Evolutionary conservation across 2,329 filamentous ascomycete genomes (phyloP).

Genomic region (Pseudogymnoascus sp.): DNA sequence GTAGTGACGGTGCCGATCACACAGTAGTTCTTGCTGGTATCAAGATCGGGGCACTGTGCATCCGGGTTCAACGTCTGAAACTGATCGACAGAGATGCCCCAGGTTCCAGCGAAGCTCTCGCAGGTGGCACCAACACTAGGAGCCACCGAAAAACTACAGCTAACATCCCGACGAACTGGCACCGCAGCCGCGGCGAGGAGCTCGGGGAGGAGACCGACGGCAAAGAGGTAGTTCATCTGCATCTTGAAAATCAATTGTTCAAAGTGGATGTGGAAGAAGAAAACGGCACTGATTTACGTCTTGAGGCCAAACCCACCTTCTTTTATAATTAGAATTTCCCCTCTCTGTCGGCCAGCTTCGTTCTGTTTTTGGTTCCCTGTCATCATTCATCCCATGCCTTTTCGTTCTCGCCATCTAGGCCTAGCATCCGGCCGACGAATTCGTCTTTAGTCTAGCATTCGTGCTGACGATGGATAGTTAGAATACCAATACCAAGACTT

Average conservation of each 20-base stretch:
- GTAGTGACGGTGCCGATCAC: slow-evolving; percentile 19
- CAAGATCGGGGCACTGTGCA: slow-evolving; percentile 21
- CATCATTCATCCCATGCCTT: too few relatives aligned
- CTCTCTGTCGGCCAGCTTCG: too few relatives aligned
- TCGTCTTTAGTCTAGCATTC: too few relatives aligned
- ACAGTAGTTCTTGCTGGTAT: slow-evolving; percentile 18
- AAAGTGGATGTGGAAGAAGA: background rate
- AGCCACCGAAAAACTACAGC: slow-evolving; percentile 15
- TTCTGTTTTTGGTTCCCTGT: too few relatives aligned
- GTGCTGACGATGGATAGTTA: too few relatives aligned
- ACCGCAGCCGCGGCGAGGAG: slow-evolving; percentile 12
- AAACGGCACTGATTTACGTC: too few relatives aligned
- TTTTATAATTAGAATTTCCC: too few relatives aligned
- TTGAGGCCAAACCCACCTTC: background rate
- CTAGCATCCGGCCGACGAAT: too few relatives aligned
- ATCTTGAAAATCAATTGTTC: slow-evolving; percentile 7
- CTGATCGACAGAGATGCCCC: slow-evolving; percentile 20
- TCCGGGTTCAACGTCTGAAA: slow-evolving; percentile 25
- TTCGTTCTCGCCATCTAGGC: too few relatives aligned
- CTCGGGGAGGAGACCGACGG: background rate
- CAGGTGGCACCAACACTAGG: slow-evolving; percentile 25
- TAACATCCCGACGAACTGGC: slow-evolving; percentile 13
- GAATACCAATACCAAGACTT: too few relatives aligned
- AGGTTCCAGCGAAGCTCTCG: slow-evolving; percentile 21
- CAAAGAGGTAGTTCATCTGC: slow-evolving; percentile 12